These are phyloP conservation scores for Boletus mariae DNA, from an alignment of 1,284 basidiomycete species.

Conservation along the genomic window DNA sequence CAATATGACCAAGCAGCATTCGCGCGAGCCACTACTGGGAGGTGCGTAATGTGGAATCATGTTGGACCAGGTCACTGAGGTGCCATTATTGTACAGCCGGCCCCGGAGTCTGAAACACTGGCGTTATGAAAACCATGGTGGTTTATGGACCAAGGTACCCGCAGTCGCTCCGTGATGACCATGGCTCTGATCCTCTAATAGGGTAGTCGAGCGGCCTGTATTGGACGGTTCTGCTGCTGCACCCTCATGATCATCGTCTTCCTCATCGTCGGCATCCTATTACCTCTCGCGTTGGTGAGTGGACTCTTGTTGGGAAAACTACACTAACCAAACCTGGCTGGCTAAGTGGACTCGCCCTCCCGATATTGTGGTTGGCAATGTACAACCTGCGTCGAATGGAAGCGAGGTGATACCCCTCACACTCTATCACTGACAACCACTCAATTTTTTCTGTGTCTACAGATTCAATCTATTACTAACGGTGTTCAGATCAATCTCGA, in stretches of 20 bases:
- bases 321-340: constrained; percentile 12
- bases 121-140: constrained; percentile 53
- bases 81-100: constrained; percentile 28
- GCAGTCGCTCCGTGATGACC: not conserved
- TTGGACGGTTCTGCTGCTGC: constrained; percentile 69
- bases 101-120: constrained; percentile 46
- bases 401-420: constrained; percentile 39
- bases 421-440: not conserved
- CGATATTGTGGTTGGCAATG: constrained; percentile 59
- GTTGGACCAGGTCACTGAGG: constrained; percentile 6
- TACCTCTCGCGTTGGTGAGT: constrained; percentile 70
- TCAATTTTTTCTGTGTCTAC: constrained; percentile 16
- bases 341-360: constrained; percentile 79
- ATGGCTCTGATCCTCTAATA: constrained; percentile 21
- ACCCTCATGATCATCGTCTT: constrained; percentile 62
- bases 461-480: constrained; percentile 39
- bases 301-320: not conserved
- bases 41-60: constrained; percentile 26
- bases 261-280: constrained; percentile 64
- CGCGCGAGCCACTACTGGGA: constrained; percentile 26
- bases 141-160: constrained; percentile 60
- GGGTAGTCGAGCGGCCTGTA: constrained; percentile 55
- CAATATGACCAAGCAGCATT: constrained; percentile 43
- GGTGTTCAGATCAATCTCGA: constrained; percentile 64
- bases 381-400: constrained; percentile 40